A percentile compares a stretch with the other conserved stretches of the same genome.
Conservation (phyloP, 2,329 filamentous ascomycete genomes). For the Diplodia seriata region DNA sequence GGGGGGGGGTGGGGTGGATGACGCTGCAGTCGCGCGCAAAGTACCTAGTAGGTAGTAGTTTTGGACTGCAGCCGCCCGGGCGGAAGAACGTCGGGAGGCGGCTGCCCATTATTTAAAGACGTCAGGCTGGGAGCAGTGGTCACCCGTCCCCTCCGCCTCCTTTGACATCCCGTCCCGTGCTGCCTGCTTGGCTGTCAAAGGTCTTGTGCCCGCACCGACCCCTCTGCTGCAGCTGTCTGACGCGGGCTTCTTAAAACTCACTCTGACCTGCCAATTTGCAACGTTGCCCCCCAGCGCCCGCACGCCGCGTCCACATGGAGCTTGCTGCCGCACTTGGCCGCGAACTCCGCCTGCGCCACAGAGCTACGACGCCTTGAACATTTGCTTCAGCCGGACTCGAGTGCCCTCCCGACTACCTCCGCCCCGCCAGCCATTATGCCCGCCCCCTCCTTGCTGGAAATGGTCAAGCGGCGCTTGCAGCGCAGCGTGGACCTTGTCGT, state of each 20-base stretch:
- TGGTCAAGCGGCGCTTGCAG: conserved; percentile 51
- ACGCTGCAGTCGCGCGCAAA: not conserved
- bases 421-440: conserved; percentile 39
- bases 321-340: conserved; percentile 15
- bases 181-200: conserved; percentile 8
- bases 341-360: conserved; percentile 17
- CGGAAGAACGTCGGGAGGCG: conserved; percentile 1
- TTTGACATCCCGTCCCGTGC: not conserved
- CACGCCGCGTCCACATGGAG: conserved; percentile 24
- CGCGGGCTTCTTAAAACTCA: not conserved
- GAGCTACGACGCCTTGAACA: conserved; percentile 7
- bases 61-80: not conserved
- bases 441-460: conserved; percentile 47
- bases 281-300: not conserved
- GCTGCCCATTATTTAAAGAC: conserved; percentile 19
- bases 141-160: conserved; percentile 9
- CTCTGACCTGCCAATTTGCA: not conserved
- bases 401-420: not conserved
- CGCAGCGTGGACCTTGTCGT: conserved; percentile 59
- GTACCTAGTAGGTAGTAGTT: no score
- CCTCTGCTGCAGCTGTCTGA: not conserved
- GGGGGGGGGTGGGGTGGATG: no score
- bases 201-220: not conserved
- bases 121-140: conserved; percentile 3
- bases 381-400: not conserved